Base-by-base conservation (phyloP, 2,329 filamentous ascomycete species). In the Dryadomyces quercivorus region DNA sequence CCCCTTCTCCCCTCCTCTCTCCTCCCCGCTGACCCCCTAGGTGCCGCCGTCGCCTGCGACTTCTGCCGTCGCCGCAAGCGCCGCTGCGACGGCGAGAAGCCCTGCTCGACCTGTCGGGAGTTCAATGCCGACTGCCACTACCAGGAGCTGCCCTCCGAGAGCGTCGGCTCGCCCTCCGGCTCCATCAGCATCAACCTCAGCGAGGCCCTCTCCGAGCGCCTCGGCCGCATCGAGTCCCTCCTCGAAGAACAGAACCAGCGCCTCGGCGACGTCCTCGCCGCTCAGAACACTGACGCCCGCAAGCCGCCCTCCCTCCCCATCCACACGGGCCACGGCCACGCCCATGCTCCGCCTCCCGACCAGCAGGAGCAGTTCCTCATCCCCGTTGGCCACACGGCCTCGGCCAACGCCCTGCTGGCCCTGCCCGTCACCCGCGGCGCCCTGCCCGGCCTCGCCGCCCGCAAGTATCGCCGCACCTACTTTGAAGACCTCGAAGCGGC, bases 41-140 rank as follows among this genome's bases (percentile, higher is more conserved):
- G 69, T 31, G 68, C 67, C 47, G 62, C 69, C 22, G 61, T 71
- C 57, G 69, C 69, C 53, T 71, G 69, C 59, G 69, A 71, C 58
- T 70, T 70, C 56, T 70, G 68, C 59, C 59, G 69, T 47, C 65
- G 69, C 55, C 63, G 68, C 34, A 71, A 71, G 58, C 63, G 67
- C 53, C 61, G 67, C 54, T 71, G 68, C 58, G 67, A 70, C 54
- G 68, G 68, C 40, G 65, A 69, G 54, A 64, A 61, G 43, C 68
- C 69, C 8, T 71, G 69, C 55, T 67, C 67, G 47, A 70, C 68
- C 2, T 71, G 69, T 56, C 60, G 59, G 44, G 68, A 70, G 45
- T 68, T 67, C 22, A 67, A 66, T 31, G 68, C 68, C 44, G 66
- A 69, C 55, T 71, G 69, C 51, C 64, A 66, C 8, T 71, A 70